Evolutionary conservation across 805 yeast genomes (phyloP).

Genomic region (Starmera quercuum): DNA sequence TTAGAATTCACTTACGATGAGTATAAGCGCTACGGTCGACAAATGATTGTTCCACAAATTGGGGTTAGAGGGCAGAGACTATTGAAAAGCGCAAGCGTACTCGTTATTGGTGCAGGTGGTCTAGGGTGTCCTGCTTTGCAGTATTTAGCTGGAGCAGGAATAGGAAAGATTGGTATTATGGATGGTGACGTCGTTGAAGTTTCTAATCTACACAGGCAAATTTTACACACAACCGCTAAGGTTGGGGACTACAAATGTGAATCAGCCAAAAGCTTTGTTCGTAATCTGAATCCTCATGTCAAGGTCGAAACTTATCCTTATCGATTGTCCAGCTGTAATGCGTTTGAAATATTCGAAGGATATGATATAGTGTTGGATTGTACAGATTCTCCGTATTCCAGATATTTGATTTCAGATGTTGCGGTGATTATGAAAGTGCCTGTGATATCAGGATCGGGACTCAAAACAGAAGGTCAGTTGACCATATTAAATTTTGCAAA

Average conservation of each 20-base stretch:
- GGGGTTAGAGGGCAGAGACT: slow-evolving; percentile 43
- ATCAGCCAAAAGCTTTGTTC: slow-evolving; percentile 57
- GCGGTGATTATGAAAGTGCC: slow-evolving; percentile 64
- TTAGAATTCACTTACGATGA: slow-evolving; percentile 44
- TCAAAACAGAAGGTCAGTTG: slow-evolving; percentile 87
- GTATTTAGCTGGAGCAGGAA: slow-evolving; percentile 82
- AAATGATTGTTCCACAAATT: slow-evolving; percentile 84
- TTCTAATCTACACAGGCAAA: slow-evolving; percentile 86
- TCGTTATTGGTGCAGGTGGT: slow-evolving; percentile 96
- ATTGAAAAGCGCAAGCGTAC: slow-evolving; percentile 48
- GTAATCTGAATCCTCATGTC: slow-evolving; percentile 62
- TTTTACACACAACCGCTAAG: slow-evolving; percentile 59
- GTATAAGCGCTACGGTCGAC: slow-evolving; percentile 83
- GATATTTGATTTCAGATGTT: slow-evolving; percentile 83
- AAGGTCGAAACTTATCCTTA: slow-evolving; percentile 42
- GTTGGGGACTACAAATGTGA: slow-evolving; percentile 72
- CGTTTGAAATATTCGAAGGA: slow-evolving; percentile 48
- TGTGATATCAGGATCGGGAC: slow-evolving; percentile 86
- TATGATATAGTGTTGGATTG: slow-evolving; percentile 86
- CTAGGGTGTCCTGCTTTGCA: slow-evolving; percentile 87
- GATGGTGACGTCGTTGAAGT: slow-evolving; percentile 81
- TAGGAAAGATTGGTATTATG: slow-evolving; percentile 78
- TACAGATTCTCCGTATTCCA: slow-evolving; percentile 84
- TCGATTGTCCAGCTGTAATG: slow-evolving; percentile 47
- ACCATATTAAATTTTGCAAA: slow-evolving; percentile 60